Evolutionary conservation across 2,329 filamentous ascomycete species (phyloP), one percentile per base, ranked within the genome.

Genomic region (Tothia fuscella): DNA sequence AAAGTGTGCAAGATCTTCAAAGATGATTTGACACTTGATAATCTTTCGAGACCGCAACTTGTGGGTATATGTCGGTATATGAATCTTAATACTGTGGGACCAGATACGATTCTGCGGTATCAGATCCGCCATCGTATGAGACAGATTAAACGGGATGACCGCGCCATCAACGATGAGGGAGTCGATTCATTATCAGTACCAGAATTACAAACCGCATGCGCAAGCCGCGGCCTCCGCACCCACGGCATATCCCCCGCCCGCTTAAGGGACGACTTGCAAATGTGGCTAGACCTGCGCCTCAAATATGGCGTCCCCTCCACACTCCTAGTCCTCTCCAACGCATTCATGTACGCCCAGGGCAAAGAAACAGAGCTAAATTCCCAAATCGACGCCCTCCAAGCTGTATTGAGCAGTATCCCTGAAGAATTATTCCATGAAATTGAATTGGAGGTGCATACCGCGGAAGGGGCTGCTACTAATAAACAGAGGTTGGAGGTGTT

Each of bases 351-450:
- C 37, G 25, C 34, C 64, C 84, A 93, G 54, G 80, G 82, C 47
- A 87, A 88, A 53, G 84, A 89, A 38, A 69, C 72, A 37, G 86
- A 93, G 55, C 84, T 91, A 54, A 78, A 82, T 24, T 84, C 77
- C 47, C 89, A 96, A 66, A 87, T 98, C 45, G 88, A 95, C 51
- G 87, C 91, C 1, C 75, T 98, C 37, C 85, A 88, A 46, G 84
- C 87, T 42, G 91, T 98, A 4, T 70, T 98, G 30, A 93, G 85
- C 30, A 88, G 83, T 46, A 96, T 98, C 48, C 91, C 91, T 3
- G 91, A 98, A 63, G 91, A 98, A 62, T 73, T 98, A 30, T 98
- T 93, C 83, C 91, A 98, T 71, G 91, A 98, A 69, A 95, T 98
- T 49, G 91, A 96, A 65, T 81, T 98, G 24, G 91, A 98, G 67